Evolutionary conservation across 352 stramenopile genomes (phyloP).

Genomic region (Globisporangium spinosum): DNA sequence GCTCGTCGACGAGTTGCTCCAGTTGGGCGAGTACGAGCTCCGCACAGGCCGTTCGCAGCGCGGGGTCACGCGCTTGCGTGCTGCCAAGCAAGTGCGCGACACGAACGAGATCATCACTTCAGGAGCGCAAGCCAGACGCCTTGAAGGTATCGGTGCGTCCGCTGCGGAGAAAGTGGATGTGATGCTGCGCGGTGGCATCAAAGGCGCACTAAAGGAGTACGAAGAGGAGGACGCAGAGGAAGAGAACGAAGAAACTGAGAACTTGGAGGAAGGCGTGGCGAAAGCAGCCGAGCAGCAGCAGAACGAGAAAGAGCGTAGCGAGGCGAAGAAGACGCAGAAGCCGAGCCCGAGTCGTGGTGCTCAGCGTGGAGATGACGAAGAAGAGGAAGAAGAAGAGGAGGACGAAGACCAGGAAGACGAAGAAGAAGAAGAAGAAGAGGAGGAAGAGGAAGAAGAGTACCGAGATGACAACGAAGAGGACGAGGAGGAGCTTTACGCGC

Average conservation of each 20-base stretch:
- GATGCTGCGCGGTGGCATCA: constrained; percentile 49
- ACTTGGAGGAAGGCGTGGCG: not conserved
- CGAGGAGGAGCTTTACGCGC: not conserved
- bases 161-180: constrained; percentile 57
- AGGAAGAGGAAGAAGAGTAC: constrained; percentile 6
- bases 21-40: constrained; percentile 60
- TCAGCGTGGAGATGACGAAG: not conserved
- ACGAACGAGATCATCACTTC: constrained; percentile 44
- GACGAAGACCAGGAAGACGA: constrained; percentile 20
- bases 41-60: constrained; percentile 41
- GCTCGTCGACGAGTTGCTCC: constrained; percentile 54
- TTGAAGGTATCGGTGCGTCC: constrained; percentile 45
- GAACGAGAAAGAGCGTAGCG: not conserved
- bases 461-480: not conserved
- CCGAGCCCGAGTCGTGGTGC: not conserved
- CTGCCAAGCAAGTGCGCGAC: constrained; percentile 51
- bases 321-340: not conserved
- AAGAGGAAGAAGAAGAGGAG: constrained; percentile 16
- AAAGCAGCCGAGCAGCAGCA: not conserved
- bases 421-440: constrained; percentile 11
- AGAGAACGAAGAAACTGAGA: constrained; percentile 1
- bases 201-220: constrained; percentile 51
- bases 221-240: constrained; percentile 21
- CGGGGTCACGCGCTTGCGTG: constrained; percentile 51
- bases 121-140: constrained; percentile 44